Base-by-base conservation (phyloP, 1,139 yeast genomes). In the Kurtzmaniella quercitrusa region DNA sequence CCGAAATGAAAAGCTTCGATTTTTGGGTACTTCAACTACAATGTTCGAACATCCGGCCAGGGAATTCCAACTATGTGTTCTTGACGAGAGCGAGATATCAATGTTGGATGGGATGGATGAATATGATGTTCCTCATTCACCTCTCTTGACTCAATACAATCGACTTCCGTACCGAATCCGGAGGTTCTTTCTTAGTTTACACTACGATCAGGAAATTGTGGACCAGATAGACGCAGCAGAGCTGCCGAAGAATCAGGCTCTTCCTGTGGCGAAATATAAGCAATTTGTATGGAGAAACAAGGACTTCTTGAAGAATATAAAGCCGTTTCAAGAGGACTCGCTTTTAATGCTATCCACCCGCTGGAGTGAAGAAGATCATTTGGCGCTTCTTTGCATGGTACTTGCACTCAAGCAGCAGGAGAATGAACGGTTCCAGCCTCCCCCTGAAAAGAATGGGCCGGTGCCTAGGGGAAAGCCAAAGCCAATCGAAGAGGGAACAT, bases 1-100 rank as follows among this genome's bases (percentile, higher is more conserved):
- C 49, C 49, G 49, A 24, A 45, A 46, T 5, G 48, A 45, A 11
- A 39, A 43, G 31, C 19, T 50, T 14, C 34, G 54, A 18, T 50
- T 52, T 49, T 36, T 42, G 21, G 51, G 51, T 15, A 45, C 47
- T 10, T 27, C 48, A 7, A 44, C 52, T 5, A 38, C 42, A 12
- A 39, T 16, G 19, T 21, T 31, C 10, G 24, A 25, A 7, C 17
- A 37, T 9, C 41, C 43, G n/a, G 33, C 37, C n/a, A 16, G 33
- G 6, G 42, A 44, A 17, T 42, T 46, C 39, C 24, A 34, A 10
- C 31, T 49, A 42, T 38, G 41, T 12, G 15, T 41, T n/a, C 38
- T 49, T 7, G 37, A 36, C 9, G 43, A 44, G 27, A 41, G 41
- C 21, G 54, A 51, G 41, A 46, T 45, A 10, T 40, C 45, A 2